Base-by-base conservation (phyloP, 495 filamentous ascomycete genomes). In the Lineolata rhizophorae region DNA sequence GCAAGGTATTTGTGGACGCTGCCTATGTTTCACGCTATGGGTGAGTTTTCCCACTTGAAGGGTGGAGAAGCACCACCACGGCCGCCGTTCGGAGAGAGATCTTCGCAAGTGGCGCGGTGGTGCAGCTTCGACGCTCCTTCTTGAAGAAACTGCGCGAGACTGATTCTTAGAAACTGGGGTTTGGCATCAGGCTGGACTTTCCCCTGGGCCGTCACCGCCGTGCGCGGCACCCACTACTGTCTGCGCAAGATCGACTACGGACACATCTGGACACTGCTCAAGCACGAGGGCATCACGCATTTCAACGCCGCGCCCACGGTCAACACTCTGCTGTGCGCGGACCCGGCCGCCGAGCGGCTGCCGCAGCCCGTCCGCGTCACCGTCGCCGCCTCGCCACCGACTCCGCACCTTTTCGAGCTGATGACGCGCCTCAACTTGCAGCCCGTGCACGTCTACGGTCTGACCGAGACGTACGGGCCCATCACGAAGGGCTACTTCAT, bases 241-340 rank as follows among this genome's bases (percentile, higher is more conserved):
- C 61, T 95, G 14, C 67, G 87, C 41, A 94, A 90, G 56, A 77
- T 97, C 35, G 83, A 94, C 53, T 97, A 97, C 44, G 67, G 76
- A 0, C 60, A 82, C 34, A 92, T 97, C 36, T 97, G 87, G 87
- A 57, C 60, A 22, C 50, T 95, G 5, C 58, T 97, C 16, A 85
- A 81, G 44, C 59, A 76, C 22, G 79, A 93, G 45, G 55, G 63
- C 9, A 72, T 95, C 35, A 95, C 82, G 4, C 87, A 97, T 54
- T 95, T 84, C 61, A 85, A 82, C 45, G 87, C 87, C 3, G 87
- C 87, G 3, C 87, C 87, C 10, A 97, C 87, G 2, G 87, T 97
- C 28, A 94, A 94, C 52, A 97, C 83, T 0, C 55, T 95, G 1
- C 67, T 97, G 5, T 94, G 87, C 51, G 70, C 70, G 20, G 62